Base-by-base conservation (phyloP, 306 rosid genomes). In the Ormosia emarginata region DNA sequence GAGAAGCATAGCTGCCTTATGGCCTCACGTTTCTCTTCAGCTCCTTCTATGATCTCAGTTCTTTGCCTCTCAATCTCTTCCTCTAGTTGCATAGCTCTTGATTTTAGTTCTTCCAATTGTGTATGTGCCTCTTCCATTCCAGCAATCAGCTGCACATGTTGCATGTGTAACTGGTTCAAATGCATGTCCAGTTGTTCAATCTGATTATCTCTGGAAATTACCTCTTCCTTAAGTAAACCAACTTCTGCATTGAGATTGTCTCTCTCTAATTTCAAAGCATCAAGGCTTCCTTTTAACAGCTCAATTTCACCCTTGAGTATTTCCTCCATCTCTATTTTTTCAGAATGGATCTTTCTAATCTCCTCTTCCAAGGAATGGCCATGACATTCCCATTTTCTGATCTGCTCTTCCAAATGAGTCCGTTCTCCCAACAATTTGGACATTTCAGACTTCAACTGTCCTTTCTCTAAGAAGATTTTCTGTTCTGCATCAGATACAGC, bases 1-100 rank as follows among this genome's bases (percentile, higher is more conserved):
- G 98, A 91, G 80, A 91, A 85, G 71, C 99, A 93, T 57, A 96
- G 84, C 77, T 96, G 99, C 87, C 99, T 78, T 87, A 96, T 96
- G 17, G 82, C 99, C 83, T 96, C 99, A 49, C 99, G 86, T 81
- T 96, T 96, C 86, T 83, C 97, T 82, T 93, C 98, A 14, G 93
- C 97, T 68, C 91, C 89, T 75, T 92, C 91, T 34, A 75, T 32
- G 33, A 96, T 93, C 64, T 58, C 75, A 18, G 7, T 76, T 83
- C 77, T 91, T 80, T 88, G 93, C 81, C 85, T 92, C 86, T 93
- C 90, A 44, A 87, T 81, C 85, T 90, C 97, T 77, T 85, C 91
- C 78, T 90, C 94, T 7, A 91, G 79, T 64, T 89, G 83, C 76
- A 72, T 81, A 2, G 36, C 58, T 80, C 85, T 87, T 74, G 81